These are phyloP conservation scores for Lactarius quietus DNA, from an alignment of 768 basidiomycete genomes.

Conservation along the genomic window DNA sequence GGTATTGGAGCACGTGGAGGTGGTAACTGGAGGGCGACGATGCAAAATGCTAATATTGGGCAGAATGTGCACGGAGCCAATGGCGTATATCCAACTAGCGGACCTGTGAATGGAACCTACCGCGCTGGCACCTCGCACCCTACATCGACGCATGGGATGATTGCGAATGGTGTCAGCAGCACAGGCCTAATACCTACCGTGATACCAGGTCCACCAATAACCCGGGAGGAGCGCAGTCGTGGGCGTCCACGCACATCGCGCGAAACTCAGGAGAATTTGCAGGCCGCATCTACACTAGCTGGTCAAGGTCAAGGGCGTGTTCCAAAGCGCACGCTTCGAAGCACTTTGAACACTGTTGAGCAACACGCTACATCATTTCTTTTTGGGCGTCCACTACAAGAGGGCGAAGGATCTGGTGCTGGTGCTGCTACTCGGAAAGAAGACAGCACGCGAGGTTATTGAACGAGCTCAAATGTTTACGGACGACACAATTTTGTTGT, in stretches of 20 bases:
- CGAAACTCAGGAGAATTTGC: constrained; percentile 9
- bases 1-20: neutral
- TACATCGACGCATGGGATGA: constrained; percentile 3
- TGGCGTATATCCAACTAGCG: constrained; percentile 2
- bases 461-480: neutral
- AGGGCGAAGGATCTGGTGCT: constrained; percentile 20
- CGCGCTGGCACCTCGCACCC: neutral
- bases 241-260: constrained; percentile 18
- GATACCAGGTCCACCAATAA: constrained; percentile 11
- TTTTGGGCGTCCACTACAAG: constrained; percentile 49
- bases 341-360: constrained; percentile 66
- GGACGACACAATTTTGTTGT: constrained; percentile 15
- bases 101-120: constrained; percentile 12
- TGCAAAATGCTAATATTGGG: constrained; percentile 4
- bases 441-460: constrained; percentile 20
- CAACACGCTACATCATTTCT: constrained; percentile 63
- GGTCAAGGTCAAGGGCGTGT: constrained; percentile 51
- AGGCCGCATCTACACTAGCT: neutral
- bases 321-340: constrained; percentile 62
- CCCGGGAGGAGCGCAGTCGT: constrained; percentile 21
- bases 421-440: constrained; percentile 13
- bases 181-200: neutral
- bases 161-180: constrained; percentile 5
- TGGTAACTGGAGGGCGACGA: neutral
- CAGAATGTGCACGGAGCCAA: neutral